Evolutionary conservation across 2,329 filamentous ascomycete genomes (phyloP).

Genomic region (Microsporum audouinii): DNA sequence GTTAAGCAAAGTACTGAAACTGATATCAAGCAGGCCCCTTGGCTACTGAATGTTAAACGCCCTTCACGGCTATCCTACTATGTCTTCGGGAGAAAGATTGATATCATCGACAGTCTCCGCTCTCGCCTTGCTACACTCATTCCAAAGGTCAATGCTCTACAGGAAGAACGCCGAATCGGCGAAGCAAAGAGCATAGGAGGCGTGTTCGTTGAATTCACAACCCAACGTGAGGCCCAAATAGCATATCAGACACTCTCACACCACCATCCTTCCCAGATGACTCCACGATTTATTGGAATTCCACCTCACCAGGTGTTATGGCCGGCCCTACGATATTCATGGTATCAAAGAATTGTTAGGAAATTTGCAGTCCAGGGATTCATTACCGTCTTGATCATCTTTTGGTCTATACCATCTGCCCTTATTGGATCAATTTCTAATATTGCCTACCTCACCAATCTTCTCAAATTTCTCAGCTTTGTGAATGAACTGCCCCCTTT

Average conservation of each 20-base stretch:
- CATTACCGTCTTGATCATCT: constrained; percentile 67
- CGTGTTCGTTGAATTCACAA: constrained; percentile 81
- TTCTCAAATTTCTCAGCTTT: constrained; percentile 56
- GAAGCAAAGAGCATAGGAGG: constrained; percentile 57
- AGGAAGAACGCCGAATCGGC: constrained; percentile 52
- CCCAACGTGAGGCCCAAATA: constrained; percentile 70
- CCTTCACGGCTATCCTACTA: constrained; percentile 64
- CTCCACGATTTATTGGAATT: constrained; percentile 74
- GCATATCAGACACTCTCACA: constrained; percentile 77
- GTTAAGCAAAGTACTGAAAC: constrained; percentile 18
- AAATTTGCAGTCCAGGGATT: constrained; percentile 57
- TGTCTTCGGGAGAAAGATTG: constrained; percentile 74
- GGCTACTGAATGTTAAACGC: constrained; percentile 43
- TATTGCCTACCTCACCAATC: constrained; percentile 51
- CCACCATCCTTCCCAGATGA: constrained; percentile 76
- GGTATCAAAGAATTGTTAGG: constrained; percentile 71
- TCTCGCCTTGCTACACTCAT: constrained; percentile 60
- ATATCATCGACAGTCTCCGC: constrained; percentile 80
- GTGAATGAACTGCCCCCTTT: constrained; percentile 56
- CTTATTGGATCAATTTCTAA: constrained; percentile 83
- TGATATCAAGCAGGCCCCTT: constrained; percentile 21
- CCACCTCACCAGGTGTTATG: constrained; percentile 80
- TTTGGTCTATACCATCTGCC: constrained; percentile 68
- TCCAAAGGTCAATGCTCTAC: constrained; percentile 54
- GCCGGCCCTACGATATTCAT: constrained; percentile 66